These are phyloP conservation scores for Linnemannia hyalina DNA, from an alignment of 192 early-diverging fungal genomes.

Conservation along the genomic window DNA sequence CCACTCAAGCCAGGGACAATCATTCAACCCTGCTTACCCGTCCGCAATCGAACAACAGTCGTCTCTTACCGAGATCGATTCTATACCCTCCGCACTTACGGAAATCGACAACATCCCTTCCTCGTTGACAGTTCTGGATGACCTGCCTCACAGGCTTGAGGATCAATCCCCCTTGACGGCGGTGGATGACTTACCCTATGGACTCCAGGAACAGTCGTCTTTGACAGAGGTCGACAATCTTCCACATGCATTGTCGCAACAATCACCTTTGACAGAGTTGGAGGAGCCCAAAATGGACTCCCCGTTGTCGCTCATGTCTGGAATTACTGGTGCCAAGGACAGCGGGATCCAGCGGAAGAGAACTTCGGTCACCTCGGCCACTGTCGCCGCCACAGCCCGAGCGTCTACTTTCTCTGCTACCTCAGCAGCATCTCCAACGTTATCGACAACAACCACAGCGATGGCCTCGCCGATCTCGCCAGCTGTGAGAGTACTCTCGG, in stretches of 20 bases:
- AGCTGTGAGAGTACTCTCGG: background rate
- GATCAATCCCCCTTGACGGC: slow-evolving; percentile 39
- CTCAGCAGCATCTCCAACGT: background rate
- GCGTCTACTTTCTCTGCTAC: slow-evolving; percentile 11
- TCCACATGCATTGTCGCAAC: slow-evolving; percentile 26
- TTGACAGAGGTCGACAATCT: slow-evolving; percentile 40
- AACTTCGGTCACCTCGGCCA: background rate
- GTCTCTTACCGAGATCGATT: slow-evolving; percentile 37
- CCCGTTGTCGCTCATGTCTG: background rate
- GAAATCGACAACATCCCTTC: slow-evolving; percentile 39
- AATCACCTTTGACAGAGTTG: slow-evolving; percentile 32
- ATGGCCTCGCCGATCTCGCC: background rate
- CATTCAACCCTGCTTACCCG: background rate
- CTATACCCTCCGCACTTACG: slow-evolving; percentile 30
- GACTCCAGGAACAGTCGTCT: slow-evolving; percentile 37
- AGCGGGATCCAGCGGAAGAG: background rate
- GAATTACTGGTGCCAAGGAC: background rate
- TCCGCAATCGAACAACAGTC: slow-evolving; percentile 43
- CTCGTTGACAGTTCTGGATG: slow-evolving; percentile 31
- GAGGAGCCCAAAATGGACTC: background rate
- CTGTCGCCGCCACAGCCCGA: background rate
- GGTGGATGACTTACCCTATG: slow-evolving; percentile 37
- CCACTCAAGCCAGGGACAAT: background rate
- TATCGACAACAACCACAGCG: background rate
- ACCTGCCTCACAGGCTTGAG: slow-evolving; percentile 31